Evolutionary conservation across 352 stramenopile genomes (phyloP).

Genomic region (Thalassiosira exigua): DNA sequence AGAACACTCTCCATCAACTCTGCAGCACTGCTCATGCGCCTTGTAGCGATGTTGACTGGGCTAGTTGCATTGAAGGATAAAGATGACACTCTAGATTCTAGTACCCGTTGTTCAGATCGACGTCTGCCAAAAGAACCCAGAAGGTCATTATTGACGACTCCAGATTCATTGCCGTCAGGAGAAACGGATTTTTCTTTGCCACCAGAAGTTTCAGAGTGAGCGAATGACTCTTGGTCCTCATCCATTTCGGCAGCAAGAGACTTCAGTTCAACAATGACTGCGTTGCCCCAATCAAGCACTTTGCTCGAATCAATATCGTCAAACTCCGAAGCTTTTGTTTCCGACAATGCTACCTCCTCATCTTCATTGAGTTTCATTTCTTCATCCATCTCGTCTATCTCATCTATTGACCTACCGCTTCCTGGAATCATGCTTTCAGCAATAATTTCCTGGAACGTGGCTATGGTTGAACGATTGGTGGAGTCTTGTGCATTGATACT

Average conservation of each 20-base stretch:
- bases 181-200: not conserved
- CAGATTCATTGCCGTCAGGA: not conserved
- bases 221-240: constrained; percentile 12
- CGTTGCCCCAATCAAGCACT: constrained; percentile 39
- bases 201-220: constrained; percentile 4
- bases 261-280: constrained; percentile 41
- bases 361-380: constrained; percentile 37
- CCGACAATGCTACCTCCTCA: constrained; percentile 14
- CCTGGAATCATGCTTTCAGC: constrained; percentile 3
- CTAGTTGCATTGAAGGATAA: no score
- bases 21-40: no score
- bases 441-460: constrained; percentile 34
- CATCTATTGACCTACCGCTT: not conserved
- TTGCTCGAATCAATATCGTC: constrained; percentile 22
- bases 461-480: constrained; percentile 17
- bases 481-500: constrained; percentile 4
- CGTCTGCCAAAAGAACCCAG: no score
- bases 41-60: no score
- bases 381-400: not conserved
- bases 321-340: constrained; percentile 6
- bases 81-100: no score
- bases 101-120: no score
- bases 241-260: constrained; percentile 46
- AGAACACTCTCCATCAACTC: no score
- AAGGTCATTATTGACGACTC: no score